Conservation (phyloP, 2,329 filamentous ascomycete genomes). For the Penicillium sp. region DNA sequence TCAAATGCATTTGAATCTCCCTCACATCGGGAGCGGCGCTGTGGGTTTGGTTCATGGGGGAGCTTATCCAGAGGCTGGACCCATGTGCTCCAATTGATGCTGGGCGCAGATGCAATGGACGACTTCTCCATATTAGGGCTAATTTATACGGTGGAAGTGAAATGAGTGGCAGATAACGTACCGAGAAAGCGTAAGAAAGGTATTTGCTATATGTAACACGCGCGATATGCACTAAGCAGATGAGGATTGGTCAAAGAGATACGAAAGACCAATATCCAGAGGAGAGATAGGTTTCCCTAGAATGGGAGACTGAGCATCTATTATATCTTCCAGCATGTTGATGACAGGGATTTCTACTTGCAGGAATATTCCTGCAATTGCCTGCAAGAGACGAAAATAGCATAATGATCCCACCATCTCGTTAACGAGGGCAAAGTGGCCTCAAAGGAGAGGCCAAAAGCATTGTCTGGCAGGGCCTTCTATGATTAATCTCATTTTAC, state of each 20-base stretch:
- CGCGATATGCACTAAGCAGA: not conserved
- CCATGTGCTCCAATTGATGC: slow-evolving; percentile 1
- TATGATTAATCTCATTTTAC: not conserved
- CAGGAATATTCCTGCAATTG: not conserved
- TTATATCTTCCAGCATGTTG: not conserved
- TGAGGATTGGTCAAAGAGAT: no score
- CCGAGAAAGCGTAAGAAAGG: not conserved
- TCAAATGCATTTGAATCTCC: not conserved
- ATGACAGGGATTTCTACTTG: not conserved
- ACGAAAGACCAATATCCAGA: no score
- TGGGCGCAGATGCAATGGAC: not conserved
- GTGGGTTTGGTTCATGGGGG: not conserved
- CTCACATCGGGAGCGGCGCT: not conserved
- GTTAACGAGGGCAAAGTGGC: not conserved
- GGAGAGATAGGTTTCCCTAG: not conserved
- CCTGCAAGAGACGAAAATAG: not conserved
- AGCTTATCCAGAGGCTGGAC: not conserved
- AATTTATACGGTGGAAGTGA: not conserved
- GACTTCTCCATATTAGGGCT: not conserved
- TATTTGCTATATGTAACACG: not conserved
- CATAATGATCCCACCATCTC: not conserved
- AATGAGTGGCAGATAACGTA: not conserved
- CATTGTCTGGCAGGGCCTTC: not conserved
- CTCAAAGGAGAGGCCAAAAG: not conserved
- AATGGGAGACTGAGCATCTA: not conserved